Conservation (phyloP, 2,329 filamentous ascomycete species). For the Claviceps arundinis region DNA sequence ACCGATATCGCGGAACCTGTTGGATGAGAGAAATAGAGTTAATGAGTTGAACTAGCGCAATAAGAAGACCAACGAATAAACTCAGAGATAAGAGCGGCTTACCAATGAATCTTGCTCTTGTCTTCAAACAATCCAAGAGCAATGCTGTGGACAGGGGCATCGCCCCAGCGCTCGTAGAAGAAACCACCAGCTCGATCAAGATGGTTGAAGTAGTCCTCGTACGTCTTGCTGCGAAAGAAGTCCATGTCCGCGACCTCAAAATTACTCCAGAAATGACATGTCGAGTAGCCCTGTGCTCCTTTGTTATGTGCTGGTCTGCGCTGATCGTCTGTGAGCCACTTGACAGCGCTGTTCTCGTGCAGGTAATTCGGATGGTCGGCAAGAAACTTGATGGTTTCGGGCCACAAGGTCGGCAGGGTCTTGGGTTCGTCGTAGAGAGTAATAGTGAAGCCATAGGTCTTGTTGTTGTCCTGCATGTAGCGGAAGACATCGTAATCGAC, state of each 20-base stretch:
- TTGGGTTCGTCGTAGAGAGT: constrained; percentile 87
- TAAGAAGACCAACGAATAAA: not conserved
- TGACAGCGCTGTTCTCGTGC: constrained; percentile 70
- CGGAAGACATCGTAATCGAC: constrained; percentile 97
- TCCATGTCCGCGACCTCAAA: constrained; percentile 91
- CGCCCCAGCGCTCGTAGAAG: constrained; percentile 98
- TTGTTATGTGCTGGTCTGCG: constrained; percentile 67
- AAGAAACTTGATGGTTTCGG: constrained; percentile 86
- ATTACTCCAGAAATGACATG: constrained; percentile 98
- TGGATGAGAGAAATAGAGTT: not conserved
- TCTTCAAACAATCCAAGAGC: constrained; percentile 88
- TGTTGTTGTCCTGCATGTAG: constrained; percentile 96
- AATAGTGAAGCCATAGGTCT: constrained; percentile 98
- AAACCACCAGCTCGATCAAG: constrained; percentile 94
- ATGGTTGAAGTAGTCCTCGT: constrained; percentile 94
- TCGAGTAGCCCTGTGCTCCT: constrained; percentile 84
- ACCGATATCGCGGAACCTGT: constrained; percentile 95
- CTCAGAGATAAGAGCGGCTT: constrained; percentile 19
- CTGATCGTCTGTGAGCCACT: constrained; percentile 70
- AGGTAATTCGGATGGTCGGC: constrained; percentile 71
- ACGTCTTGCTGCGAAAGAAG: constrained; percentile 82
- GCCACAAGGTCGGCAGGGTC: constrained; percentile 81
- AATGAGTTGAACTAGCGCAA: not conserved
- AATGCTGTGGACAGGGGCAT: constrained; percentile 93
- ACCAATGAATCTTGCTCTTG: constrained; percentile 85